phyloP scores from a whole-genome alignment of 805 yeast genomes.

The Cyberlindnera americana region DNA sequence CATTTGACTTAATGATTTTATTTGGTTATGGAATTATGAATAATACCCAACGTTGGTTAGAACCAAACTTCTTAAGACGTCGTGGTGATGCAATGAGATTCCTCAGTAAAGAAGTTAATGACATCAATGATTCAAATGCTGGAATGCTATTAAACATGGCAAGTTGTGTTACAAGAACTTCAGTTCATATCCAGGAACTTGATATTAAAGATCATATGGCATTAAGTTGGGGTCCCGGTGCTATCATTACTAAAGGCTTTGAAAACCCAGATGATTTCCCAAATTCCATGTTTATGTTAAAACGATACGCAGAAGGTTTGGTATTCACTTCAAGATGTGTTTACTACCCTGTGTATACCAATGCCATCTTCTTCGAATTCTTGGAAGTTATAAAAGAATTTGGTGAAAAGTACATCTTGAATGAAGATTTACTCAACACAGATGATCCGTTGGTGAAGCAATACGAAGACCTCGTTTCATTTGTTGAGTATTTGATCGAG shows the following conservation, averaged over 20 bases:
- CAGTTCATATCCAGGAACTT: constrained; percentile 11
- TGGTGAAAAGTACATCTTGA: constrained; percentile 15
- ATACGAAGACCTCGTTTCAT: constrained; percentile 9
- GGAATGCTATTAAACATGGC: constrained; percentile 10
- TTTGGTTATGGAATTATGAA: constrained; percentile 18
- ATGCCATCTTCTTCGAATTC: constrained; percentile 18
- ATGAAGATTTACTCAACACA: constrained; percentile 5
- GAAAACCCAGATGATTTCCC: constrained; percentile 19
- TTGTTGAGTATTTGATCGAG: constrained; percentile 5
- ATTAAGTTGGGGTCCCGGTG: constrained; percentile 22
- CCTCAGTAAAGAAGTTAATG: constrained; percentile 6
- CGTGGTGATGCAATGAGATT: constrained; percentile 19
- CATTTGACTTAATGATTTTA: constrained; percentile 14
- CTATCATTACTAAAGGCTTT: constrained; percentile 12
- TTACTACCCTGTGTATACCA: constrained; percentile 22
- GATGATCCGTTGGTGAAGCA: constrained; percentile 8
- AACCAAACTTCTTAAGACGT: constrained; percentile 9
- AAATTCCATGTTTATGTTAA: constrained; percentile 8
- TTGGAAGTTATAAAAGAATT: constrained; percentile 16
- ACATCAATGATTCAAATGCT: constrained; percentile 19
- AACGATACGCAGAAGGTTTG: constrained; percentile 20
- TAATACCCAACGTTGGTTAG: constrained; percentile 5
- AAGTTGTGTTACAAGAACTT: constrained; percentile 9
- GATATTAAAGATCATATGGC: constrained; percentile 18
- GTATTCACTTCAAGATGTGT: constrained; percentile 19